Evolutionary conservation across 208 protist genomes (phyloP).

Genomic region (Wallacemonas sp.): DNA sequence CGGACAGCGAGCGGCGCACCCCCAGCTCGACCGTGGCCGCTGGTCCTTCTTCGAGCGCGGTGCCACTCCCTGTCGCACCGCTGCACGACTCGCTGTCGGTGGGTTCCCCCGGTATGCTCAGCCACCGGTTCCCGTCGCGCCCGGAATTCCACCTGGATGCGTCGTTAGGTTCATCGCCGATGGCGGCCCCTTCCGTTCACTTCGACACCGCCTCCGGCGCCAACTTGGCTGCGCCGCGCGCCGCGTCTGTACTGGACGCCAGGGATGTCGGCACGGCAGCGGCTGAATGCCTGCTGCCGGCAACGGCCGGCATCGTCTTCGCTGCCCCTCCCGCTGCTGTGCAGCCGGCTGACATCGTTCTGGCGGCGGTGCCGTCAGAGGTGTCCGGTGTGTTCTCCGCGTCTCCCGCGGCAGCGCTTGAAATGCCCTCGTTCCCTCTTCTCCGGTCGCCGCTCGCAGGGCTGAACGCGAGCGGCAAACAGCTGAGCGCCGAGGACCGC

Average conservation of each 20-base stretch:
- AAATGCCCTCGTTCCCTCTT: neutral
- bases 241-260: too few relatives aligned
- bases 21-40: neutral
- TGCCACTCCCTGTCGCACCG: too few relatives aligned
- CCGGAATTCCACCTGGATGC: neutral
- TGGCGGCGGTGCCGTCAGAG: neutral
- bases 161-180: neutral
- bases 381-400: neutral
- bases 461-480: neutral
- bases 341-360: neutral
- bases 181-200: neutral
- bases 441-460: neutral
- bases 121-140: neutral
- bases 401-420: neutral
- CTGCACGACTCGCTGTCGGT: too few relatives aligned
- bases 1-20: neutral
- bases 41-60: too few relatives aligned
- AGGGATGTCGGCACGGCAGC: neutral
- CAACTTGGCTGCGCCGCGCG: too few relatives aligned
- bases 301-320: neutral
- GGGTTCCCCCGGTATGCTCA: neutral
- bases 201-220: neutral
- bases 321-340: neutral
- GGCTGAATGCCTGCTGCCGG: neutral
- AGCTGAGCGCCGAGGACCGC: constrained; percentile 2